Conservation (phyloP, 2,329 filamentous ascomycete species). For the Ceratocystis lukuohia region DNA sequence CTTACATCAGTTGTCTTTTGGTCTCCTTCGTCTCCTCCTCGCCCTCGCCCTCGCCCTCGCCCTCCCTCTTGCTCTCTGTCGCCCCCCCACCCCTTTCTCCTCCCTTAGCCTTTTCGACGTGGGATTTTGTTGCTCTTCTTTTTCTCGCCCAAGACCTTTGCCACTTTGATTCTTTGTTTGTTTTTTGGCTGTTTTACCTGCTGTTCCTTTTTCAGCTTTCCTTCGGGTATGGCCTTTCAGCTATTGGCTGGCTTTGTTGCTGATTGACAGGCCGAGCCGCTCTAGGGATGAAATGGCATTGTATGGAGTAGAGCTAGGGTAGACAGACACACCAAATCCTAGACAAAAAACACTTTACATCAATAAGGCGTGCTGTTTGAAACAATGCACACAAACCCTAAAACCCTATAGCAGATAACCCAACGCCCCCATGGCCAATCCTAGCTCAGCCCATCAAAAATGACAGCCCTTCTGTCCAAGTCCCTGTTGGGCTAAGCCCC, state of each 20-base stretch:
- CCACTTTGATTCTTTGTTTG: neutral
- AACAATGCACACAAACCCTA: neutral
- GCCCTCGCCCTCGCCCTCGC: neutral
- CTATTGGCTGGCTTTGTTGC: neutral
- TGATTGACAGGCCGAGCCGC: constrained; percentile 2
- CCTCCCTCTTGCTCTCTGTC: neutral
- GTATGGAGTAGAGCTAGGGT: neutral
- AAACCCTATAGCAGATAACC: neutral
- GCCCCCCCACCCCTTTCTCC: neutral
- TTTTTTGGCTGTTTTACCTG: neutral
- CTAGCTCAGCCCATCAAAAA: too few relatives aligned
- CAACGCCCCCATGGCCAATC: too few relatives aligned
- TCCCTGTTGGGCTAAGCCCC: too few relatives aligned
- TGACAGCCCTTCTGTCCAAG: too few relatives aligned
- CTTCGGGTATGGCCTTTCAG: neutral
- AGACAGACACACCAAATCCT: neutral
- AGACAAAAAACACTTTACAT: neutral
- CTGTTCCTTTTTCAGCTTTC: neutral
- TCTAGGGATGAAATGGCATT: neutral
- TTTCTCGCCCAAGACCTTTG: neutral
- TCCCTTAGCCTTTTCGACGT: neutral
- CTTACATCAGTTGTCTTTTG: neutral
- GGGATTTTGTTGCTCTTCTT: neutral
- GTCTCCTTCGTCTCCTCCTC: too few relatives aligned
- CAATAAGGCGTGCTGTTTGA: too few relatives aligned